Evolutionary conservation across 352 stramenopile genomes (phyloP).

Genomic region (Phytophthora fragariaefolia): DNA sequence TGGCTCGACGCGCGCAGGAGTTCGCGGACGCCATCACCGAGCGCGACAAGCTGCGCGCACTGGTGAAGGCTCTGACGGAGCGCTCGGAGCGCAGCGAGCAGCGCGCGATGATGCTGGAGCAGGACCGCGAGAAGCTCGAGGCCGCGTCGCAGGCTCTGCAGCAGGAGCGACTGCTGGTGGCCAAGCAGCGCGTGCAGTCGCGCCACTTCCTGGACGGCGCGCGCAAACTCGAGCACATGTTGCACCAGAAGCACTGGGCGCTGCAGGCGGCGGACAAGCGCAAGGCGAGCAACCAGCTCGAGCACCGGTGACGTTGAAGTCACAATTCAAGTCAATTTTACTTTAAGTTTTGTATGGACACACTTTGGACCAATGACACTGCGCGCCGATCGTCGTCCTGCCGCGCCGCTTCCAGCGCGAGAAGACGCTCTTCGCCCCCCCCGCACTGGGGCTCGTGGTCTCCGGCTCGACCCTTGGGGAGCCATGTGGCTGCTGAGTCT

Average conservation of each 20-base stretch:
- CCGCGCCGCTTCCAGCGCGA: slow-evolving; percentile 7
- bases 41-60: slow-evolving; percentile 46
- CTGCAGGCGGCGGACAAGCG: slow-evolving; percentile 31
- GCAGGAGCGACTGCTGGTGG: slow-evolving; percentile 70
- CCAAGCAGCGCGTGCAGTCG: slow-evolving; percentile 80
- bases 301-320: slow-evolving; percentile 31
- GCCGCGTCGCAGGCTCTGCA: slow-evolving; percentile 61
- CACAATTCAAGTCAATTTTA: slow-evolving; percentile 31
- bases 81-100: slow-evolving; percentile 45
- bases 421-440: slow-evolving; percentile 13
- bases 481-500: slow-evolving; percentile 39
- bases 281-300: slow-evolving; percentile 29
- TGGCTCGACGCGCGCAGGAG: slow-evolving; percentile 48
- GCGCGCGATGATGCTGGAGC: slow-evolving; percentile 41
- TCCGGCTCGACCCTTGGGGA: no score
- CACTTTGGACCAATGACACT: slow-evolving; percentile 30
- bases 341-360: slow-evolving; percentile 38
- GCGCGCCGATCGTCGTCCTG: slow-evolving; percentile 7
- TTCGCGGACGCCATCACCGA: slow-evolving; percentile 45
- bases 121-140: slow-evolving; percentile 59
- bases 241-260: slow-evolving; percentile 58
- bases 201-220: slow-evolving; percentile 76
- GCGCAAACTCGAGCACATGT: slow-evolving; percentile 63
- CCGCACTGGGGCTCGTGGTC: neutral
- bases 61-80: slow-evolving; percentile 46